These are phyloP conservation scores for Vanilla planifolia DNA, from an alignment of 106 monocot species.

Conservation along the genomic window DNA sequence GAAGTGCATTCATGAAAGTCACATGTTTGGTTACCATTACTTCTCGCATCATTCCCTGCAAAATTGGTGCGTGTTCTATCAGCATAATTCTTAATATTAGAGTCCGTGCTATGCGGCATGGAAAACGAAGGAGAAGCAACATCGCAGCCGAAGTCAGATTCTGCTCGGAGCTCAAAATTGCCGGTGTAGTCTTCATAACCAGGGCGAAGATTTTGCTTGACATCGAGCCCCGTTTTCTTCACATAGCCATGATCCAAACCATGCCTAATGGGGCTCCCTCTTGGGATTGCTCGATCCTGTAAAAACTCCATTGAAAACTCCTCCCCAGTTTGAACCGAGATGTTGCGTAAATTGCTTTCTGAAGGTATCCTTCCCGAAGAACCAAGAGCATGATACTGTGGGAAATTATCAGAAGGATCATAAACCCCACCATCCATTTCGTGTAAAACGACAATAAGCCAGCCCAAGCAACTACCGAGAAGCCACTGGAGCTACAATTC, in stretches of 20 bases:
- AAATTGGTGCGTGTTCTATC: no score
- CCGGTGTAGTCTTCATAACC: slow-evolving; percentile 32
- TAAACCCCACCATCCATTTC: slow-evolving; percentile 28
- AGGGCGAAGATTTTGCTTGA: slow-evolving; percentile 11
- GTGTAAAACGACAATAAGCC: no score
- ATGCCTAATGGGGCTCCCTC: slow-evolving; percentile 11
- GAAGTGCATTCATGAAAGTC: slow-evolving; percentile 14
- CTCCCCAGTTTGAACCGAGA: slow-evolving; percentile 63
- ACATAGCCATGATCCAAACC: slow-evolving; percentile 10
- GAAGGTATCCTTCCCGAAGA: slow-evolving; percentile 11
- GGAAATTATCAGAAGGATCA: slow-evolving; percentile 14
- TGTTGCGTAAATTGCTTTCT: slow-evolving; percentile 26
- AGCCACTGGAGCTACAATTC: no score
- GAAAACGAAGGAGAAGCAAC: slow-evolving; percentile 21
- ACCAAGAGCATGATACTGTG: slow-evolving; percentile 4
- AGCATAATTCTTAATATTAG: slow-evolving; percentile 5
- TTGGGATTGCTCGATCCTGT: slow-evolving; percentile 39
- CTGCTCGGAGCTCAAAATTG: slow-evolving; percentile 22
- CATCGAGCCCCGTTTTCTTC: slow-evolving; percentile 16
- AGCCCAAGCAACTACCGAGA: no score
- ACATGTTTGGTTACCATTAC: slow-evolving; percentile 8
- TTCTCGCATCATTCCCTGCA: slow-evolving; percentile 15
- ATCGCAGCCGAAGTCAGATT: slow-evolving; percentile 33
- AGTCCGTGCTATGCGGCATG: slow-evolving; percentile 5
- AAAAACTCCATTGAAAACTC: slow-evolving; percentile 58